These are phyloP conservation scores for Eimeria praecox DNA, from an alignment of 169 alveolate species.

Conservation along the genomic window DNA sequence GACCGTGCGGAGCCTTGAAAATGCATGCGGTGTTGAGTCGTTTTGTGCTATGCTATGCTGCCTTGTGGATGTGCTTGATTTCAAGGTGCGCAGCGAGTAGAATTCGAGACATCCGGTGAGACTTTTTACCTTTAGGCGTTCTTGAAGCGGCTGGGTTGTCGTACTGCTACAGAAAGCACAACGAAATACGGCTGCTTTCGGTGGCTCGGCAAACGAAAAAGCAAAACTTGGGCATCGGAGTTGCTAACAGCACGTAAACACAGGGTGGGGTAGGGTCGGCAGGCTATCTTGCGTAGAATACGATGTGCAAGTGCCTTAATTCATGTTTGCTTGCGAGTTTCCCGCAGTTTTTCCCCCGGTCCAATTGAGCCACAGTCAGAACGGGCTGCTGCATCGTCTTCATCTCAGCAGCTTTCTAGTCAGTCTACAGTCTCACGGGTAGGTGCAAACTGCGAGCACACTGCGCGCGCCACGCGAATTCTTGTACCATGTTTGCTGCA, in stretches of 20 bases:
- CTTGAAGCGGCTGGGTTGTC: neutral
- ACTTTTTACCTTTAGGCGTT: too few species aligned
- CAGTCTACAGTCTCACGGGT: constrained; percentile 19
- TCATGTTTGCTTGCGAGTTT: neutral
- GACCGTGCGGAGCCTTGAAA: neutral
- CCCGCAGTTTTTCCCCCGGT: constrained; percentile 56
- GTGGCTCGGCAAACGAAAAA: neutral
- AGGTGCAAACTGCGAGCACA: neutral
- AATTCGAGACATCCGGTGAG: constrained; percentile 66
- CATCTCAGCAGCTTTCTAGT: constrained; percentile 57
- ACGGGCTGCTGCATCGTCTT: constrained; percentile 6
- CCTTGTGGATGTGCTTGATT: neutral
- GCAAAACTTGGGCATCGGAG: neutral
- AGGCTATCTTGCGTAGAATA: neutral
- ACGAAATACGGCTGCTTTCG: neutral
- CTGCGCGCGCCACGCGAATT: neutral
- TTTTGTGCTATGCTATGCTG: neutral
- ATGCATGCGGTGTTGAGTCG: neutral
- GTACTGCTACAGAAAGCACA: neutral
- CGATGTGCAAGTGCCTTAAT: neutral
- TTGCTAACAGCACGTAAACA: neutral
- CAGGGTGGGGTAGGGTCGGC: neutral
- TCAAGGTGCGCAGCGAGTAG: constrained; percentile 67
- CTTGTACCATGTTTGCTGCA: neutral
- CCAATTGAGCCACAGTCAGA: constrained; percentile 32